Conservation (phyloP, 2,329 filamentous ascomycete species). For the Nemania sp. region DNA sequence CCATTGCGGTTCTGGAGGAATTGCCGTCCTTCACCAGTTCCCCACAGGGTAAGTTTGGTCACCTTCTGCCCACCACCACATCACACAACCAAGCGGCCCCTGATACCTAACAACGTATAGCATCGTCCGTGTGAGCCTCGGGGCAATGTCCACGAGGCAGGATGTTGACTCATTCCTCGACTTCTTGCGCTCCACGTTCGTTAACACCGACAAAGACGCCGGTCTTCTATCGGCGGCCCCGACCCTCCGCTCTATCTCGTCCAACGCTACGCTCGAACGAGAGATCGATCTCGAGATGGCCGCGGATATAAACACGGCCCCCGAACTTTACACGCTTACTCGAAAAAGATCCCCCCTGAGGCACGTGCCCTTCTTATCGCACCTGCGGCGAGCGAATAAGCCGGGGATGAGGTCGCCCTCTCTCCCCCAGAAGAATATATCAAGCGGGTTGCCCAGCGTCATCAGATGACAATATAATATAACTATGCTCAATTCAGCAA, state of each 20-base stretch:
- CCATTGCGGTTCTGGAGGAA: slow-evolving; percentile 58
- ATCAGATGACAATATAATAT: slow-evolving; percentile 7
- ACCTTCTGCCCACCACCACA: not conserved
- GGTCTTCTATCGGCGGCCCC: slow-evolving; percentile 23
- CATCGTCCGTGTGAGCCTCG: slow-evolving; percentile 64
- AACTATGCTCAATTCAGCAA: not conserved
- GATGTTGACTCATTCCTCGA: slow-evolving; percentile 57
- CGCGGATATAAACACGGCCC: not conserved
- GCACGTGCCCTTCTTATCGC: slow-evolving; percentile 22
- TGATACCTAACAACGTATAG: slow-evolving; percentile 39
- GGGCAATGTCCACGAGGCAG: slow-evolving; percentile 61
- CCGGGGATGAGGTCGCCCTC: slow-evolving; percentile 10
- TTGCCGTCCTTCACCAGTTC: slow-evolving; percentile 57
- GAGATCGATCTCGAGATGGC: not conserved
- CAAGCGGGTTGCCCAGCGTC: not conserved
- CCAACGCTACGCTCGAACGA: slow-evolving; percentile 19
- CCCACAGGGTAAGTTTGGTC: slow-evolving; percentile 53
- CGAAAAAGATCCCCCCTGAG: slow-evolving; percentile 13
- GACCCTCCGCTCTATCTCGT: slow-evolving; percentile 26
- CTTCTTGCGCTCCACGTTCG: slow-evolving; percentile 50
- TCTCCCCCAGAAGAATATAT: slow-evolving; percentile 15
- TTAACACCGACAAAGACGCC: slow-evolving; percentile 34
- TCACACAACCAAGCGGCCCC: not conserved
- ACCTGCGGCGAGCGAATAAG: slow-evolving; percentile 17
- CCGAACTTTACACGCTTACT: slow-evolving; percentile 12